These are phyloP conservation scores for Poteriospumella lacustris DNA, from an alignment of 108 stramenopile species.

Conservation along the genomic window DNA sequence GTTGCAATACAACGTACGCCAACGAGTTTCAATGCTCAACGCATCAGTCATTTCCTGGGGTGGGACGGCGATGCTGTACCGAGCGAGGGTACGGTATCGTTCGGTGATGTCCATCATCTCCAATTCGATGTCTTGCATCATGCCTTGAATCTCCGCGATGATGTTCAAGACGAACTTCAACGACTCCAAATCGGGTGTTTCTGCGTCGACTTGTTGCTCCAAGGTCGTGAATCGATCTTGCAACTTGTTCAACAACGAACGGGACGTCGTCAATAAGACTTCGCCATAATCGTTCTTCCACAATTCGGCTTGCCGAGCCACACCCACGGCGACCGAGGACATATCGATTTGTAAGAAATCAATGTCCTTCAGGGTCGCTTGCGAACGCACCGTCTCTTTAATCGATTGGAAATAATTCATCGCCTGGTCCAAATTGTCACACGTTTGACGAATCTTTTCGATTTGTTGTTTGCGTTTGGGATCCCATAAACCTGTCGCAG, in stretches of 20 bases:
- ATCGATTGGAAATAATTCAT: constrained; percentile 18
- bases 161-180: constrained; percentile 60
- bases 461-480: constrained; percentile 45
- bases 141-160: constrained; percentile 34
- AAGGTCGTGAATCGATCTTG: constrained; percentile 37
- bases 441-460: constrained; percentile 46
- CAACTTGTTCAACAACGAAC: constrained; percentile 36
- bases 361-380: constrained; percentile 45
- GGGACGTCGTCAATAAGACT: constrained; percentile 48
- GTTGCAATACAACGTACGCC: constrained; percentile 46
- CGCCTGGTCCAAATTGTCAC: constrained; percentile 16
- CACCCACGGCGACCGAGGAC: constrained; percentile 47
- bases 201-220: constrained; percentile 8
- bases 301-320: constrained; percentile 46
- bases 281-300: constrained; percentile 58
- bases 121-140: constrained; percentile 60
- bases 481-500: constrained; percentile 57
- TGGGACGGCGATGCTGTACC: constrained; percentile 38
- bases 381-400: constrained; percentile 19
- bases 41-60: constrained; percentile 42
- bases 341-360: constrained; percentile 64
- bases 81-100: constrained; percentile 51
- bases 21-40: constrained; percentile 33
- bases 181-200: constrained; percentile 50
- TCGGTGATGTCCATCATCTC: constrained; percentile 36